Conservation (phyloP, 2,329 filamentous ascomycete species). For the Apiospora malaysiana region DNA sequence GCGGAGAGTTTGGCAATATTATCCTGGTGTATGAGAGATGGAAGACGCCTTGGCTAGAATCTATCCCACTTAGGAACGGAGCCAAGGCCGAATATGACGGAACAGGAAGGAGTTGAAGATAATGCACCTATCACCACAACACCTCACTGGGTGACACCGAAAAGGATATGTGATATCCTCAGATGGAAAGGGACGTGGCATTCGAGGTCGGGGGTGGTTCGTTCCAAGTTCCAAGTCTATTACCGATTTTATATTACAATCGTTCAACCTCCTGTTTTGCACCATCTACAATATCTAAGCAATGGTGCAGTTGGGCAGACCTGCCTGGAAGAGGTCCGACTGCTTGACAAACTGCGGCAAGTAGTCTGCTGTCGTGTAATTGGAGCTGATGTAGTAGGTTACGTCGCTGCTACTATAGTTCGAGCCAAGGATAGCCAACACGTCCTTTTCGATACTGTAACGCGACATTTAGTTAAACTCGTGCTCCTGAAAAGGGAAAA, state of each 20-base stretch:
- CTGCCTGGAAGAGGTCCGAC: slow-evolving; percentile 42
- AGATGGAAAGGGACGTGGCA: background rate
- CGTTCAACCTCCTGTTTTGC: background rate
- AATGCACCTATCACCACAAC: background rate
- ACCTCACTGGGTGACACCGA: background rate
- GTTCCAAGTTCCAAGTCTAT: background rate
- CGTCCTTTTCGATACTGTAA: slow-evolving; percentile 44
- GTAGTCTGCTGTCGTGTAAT: slow-evolving; percentile 48
- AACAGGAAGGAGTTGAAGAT: background rate
- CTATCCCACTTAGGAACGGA: slow-evolving; percentile 12
- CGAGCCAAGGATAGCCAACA: slow-evolving; percentile 45
- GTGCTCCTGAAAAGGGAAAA: background rate
- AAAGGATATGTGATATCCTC: background rate
- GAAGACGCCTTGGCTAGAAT: background rate
- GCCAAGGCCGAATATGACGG: slow-evolving; percentile 13
- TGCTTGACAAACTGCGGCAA: slow-evolving; percentile 46
- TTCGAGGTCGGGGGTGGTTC: background rate
- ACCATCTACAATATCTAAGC: background rate
- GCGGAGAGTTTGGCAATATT: background rate
- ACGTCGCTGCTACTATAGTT: slow-evolving; percentile 43
- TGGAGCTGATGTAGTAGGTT: slow-evolving; percentile 46
- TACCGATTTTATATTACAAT: background rate
- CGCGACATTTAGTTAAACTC: background rate
- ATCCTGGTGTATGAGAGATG: background rate
- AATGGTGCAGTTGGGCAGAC: slow-evolving; percentile 43